Percentiles rank a stretch among this genome's conserved stretches.
Evolutionary conservation across 192 early-diverging fungal genomes (phyloP).

Genomic region (Entophlyctis luteolus): DNA sequence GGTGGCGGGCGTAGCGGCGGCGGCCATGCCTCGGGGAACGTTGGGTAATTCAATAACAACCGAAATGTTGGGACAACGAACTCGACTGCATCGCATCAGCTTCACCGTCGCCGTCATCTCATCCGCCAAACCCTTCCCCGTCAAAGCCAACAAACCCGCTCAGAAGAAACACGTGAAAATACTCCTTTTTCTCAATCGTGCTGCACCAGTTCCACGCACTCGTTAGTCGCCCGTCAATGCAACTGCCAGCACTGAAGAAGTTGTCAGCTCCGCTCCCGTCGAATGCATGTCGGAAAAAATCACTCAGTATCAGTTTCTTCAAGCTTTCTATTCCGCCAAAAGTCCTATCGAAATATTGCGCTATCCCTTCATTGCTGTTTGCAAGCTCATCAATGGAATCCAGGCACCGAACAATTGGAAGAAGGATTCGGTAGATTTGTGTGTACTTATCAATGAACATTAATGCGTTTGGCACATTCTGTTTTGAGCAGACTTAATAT

Average conservation of each 20-base stretch:
- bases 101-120: too few relatives aligned
- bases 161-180: constrained; percentile 85
- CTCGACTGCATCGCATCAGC: too few relatives aligned
- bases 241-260: constrained; percentile 50
- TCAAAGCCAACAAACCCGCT: constrained; percentile 62
- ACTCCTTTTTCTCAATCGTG: constrained; percentile 77
- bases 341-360: constrained; percentile 61
- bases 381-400: constrained; percentile 66
- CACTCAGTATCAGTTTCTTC: constrained; percentile 73
- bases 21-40: too few relatives aligned
- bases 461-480: constrained; percentile 95
- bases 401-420: constrained; percentile 75
- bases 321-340: constrained; percentile 65
- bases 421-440: constrained; percentile 93
- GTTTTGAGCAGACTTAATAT: neutral
- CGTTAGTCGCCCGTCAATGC: constrained; percentile 93
- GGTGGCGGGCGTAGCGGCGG: too few relatives aligned
- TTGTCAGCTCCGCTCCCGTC: constrained; percentile 88
- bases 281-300: constrained; percentile 95
- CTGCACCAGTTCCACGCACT: constrained; percentile 73
- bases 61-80: too few relatives aligned
- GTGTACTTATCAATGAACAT: constrained; percentile 95
- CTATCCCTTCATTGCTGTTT: constrained; percentile 53
- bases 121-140: constrained; percentile 36
- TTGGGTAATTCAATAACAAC: too few relatives aligned